phyloP scores from a whole-genome alignment of 257 asterid genomes.

The Thymus mandschuricus region DNA sequence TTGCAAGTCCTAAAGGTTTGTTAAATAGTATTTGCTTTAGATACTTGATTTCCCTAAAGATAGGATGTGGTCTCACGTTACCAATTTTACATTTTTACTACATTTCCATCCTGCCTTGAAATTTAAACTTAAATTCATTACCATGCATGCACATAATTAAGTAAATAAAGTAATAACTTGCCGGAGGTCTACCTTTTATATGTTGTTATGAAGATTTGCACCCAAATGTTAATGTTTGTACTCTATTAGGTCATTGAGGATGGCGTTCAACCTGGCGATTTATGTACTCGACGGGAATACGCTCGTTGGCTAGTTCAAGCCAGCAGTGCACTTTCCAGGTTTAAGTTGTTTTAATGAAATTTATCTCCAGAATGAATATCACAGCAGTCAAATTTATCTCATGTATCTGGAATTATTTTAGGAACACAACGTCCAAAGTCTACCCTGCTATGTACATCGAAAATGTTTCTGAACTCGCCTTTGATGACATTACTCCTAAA shows the following conservation, averaged over 20 bases:
- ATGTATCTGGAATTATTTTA: conserved; percentile 36
- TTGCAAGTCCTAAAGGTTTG: conserved; percentile 78
- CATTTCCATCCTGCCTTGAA: conserved; percentile 22
- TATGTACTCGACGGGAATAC: conserved; percentile 96
- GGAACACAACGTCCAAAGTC: conserved; percentile 85
- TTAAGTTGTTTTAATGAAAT: conserved; percentile 12
- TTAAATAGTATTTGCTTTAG: conserved; percentile 17
- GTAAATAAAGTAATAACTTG: not conserved
- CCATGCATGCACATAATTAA: conserved; percentile 11
- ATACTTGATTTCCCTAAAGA: conserved; percentile 5
- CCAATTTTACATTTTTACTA: not conserved
- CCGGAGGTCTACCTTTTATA: conserved; percentile 7
- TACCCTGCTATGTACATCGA: conserved; percentile 99
- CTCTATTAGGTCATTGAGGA: conserved; percentile 78
- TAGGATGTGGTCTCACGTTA: not conserved
- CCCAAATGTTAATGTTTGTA: conserved; percentile 18
- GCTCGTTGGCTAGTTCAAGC: conserved; percentile 97
- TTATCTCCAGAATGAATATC: not conserved
- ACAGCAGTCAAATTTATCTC: conserved; percentile 19
- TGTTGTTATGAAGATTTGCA: conserved; percentile 13
- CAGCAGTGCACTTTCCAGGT: conserved; percentile 94
- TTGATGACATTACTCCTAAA: conserved; percentile 87
- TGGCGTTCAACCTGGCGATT: conserved; percentile 91
- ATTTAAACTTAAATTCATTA: not conserved
- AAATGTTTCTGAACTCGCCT: conserved; percentile 92